These are phyloP conservation scores for Nemania sp. DNA, from an alignment of 2,329 filamentous ascomycete species.

Conservation along the genomic window DNA sequence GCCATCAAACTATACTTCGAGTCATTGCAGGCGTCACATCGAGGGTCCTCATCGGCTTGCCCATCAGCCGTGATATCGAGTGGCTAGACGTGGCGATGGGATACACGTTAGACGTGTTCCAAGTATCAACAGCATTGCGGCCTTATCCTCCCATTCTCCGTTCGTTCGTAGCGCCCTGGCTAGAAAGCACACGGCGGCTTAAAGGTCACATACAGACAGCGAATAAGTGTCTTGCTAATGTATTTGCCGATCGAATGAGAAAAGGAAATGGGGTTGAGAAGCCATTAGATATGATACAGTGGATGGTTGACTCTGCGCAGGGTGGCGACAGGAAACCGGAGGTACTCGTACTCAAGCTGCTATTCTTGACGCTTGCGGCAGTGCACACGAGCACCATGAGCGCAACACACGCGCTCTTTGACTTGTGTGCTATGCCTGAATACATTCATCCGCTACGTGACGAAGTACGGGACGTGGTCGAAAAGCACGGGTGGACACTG, in stretches of 20 bases:
- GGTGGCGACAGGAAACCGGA: background rate
- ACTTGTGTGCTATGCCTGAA: too few relatives aligned
- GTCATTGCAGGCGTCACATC: constrained; percentile 56
- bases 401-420: too few relatives aligned
- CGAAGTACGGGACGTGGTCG: background rate
- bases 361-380: background rate
- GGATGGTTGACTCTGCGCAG: background rate
- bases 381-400: constrained; percentile 16
- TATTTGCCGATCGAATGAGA: too few relatives aligned
- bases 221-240: too few relatives aligned
- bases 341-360: constrained; percentile 39
- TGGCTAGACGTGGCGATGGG: constrained; percentile 50
- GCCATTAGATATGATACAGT: background rate
- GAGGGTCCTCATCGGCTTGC: constrained; percentile 55
- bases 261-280: too few relatives aligned
- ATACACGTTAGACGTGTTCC: background rate
- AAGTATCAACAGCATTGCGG: background rate
- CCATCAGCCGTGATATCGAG: constrained; percentile 52
- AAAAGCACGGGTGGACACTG: background rate
- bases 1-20: background rate
- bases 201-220: background rate
- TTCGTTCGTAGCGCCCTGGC: too few relatives aligned
- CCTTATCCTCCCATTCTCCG: too few relatives aligned
- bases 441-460: too few relatives aligned
- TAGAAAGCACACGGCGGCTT: background rate